A percentile compares a stretch with the other conserved stretches of the same genome.
These are phyloP conservation scores for Peronospora destructor DNA, from an alignment of 352 stramenopile species.

Conservation along the genomic window DNA sequence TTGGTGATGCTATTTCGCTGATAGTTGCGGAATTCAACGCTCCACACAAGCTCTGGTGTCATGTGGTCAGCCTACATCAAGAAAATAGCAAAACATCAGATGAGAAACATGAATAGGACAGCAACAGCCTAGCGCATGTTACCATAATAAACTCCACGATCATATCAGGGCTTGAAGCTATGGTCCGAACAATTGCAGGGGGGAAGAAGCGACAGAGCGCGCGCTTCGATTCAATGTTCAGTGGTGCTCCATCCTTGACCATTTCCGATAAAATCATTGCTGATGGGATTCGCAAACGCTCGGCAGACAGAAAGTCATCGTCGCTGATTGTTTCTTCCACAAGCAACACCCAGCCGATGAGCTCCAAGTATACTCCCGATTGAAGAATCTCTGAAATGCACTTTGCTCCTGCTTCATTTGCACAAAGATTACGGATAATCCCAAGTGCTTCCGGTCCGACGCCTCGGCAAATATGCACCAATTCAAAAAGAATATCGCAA, in stretches of 20 bases:
- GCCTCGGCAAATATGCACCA: slow-evolving; percentile 53
- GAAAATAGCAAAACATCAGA: slow-evolving; percentile 5
- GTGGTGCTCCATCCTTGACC: slow-evolving; percentile 30
- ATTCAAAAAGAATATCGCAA: slow-evolving; percentile 73
- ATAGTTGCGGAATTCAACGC: slow-evolving; percentile 77
- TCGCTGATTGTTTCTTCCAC: slow-evolving; percentile 60
- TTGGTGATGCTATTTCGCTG: slow-evolving; percentile 61
- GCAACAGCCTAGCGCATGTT: slow-evolving; percentile 1
- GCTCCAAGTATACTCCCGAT: slow-evolving; percentile 67
- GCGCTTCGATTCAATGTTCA: slow-evolving; percentile 47
- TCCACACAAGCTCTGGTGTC: slow-evolving; percentile 93
- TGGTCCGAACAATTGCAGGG: slow-evolving; percentile 44
- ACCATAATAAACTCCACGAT: slow-evolving; percentile 64
- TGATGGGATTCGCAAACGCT: slow-evolving; percentile 49
- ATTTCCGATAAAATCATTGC: slow-evolving; percentile 65
- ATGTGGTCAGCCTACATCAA: slow-evolving; percentile 83
- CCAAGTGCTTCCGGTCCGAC: slow-evolving; percentile 45
- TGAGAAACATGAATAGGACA: slow-evolving; percentile 3
- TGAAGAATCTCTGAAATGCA: slow-evolving; percentile 62
- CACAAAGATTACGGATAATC: slow-evolving; percentile 66
- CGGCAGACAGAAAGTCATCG: slow-evolving; percentile 47
- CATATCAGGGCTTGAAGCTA: slow-evolving; percentile 41
- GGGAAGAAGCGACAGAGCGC: slow-evolving; percentile 70
- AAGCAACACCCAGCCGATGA: slow-evolving; percentile 67
- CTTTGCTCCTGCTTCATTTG: slow-evolving; percentile 34